Evolutionary conservation across 257 asterid species (phyloP).

Genomic region (Solanum corneliomulleri): DNA sequence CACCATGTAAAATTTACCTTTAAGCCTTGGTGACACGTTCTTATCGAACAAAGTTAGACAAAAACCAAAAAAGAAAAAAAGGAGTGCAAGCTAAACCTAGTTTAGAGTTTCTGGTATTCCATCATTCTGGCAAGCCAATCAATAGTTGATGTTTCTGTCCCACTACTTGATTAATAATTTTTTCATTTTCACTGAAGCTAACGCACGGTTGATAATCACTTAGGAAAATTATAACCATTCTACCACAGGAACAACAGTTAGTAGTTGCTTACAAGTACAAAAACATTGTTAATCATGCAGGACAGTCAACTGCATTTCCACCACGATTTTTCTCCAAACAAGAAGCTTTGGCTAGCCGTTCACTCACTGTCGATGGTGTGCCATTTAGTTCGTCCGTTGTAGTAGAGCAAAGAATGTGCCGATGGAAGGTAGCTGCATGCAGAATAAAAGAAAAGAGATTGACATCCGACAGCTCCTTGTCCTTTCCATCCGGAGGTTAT

Average conservation of each 20-base stretch:
- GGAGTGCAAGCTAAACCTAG: neutral
- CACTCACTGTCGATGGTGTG: too few relatives aligned
- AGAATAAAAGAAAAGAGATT: too few relatives aligned
- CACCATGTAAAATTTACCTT: neutral
- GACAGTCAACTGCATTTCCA: too few relatives aligned
- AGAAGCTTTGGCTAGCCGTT: too few relatives aligned
- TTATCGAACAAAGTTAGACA: neutral
- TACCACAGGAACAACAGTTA: neutral
- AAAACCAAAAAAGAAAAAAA: neutral
- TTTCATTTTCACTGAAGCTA: neutral
- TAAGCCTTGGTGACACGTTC: neutral
- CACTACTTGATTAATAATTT: neutral
- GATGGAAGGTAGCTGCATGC: too few relatives aligned
- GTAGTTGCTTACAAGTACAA: neutral
- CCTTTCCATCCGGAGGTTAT: too few relatives aligned
- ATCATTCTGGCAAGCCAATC: neutral
- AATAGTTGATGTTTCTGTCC: neutral
- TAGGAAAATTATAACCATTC: neutral
- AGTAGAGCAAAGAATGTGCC: too few relatives aligned
- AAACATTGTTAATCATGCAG: too few relatives aligned
- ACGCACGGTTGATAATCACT: neutral
- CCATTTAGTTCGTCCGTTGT: too few relatives aligned
- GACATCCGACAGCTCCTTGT: too few relatives aligned
- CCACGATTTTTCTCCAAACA: too few relatives aligned
- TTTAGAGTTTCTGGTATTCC: neutral